Base-by-base conservation (phyloP, 139 green algal genomes). In the Chlorella sp. region DNA sequence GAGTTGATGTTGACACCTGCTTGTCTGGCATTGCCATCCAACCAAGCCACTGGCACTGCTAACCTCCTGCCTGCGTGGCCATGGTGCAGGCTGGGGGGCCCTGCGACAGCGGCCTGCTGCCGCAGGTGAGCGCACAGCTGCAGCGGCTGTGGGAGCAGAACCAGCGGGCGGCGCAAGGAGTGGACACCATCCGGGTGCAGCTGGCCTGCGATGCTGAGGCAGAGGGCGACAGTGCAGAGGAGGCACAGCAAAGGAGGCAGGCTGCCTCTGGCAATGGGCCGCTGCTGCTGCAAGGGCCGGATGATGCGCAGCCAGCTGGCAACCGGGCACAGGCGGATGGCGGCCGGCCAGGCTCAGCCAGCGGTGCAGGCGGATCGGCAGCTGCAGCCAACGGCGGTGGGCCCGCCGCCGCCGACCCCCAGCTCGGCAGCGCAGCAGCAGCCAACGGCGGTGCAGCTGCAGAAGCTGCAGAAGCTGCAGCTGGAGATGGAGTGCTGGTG, bases 81-180 rank as follows among this genome's bases (percentile, higher is more conserved):
- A 1, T n/a, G 30, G 1, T 76, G 81, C 81, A 86, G 81, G 81
- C 70, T 3, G 63, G 56, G 3, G 70, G 56, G 20, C 69, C 9
- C 7, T 9, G 44, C 44, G 44, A 51, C 44, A 51, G 44, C 44
- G 44, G 44, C 44, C 44, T 86, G 4, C 81, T 81, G 9, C n/a
- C 55, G 11, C 51, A 67, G 51, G 80, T 86, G 81, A 80, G 12
- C 1, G 25, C 34, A 30, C 64, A 69, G 56, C 81, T 86, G 36
- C 69, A 81, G 55, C 55, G 72, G n/a, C 81, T 86, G 28, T 68
- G 83, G 28, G 83, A 87, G 25, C 75, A 87, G 74, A 57, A 87
- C 51, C 74, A 84, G 44, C 44, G 55, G 51, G 63, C 67, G 7
- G 74, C 74, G 26, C 39, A 78, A 25, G 74, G 74, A 34, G 60